Evolutionary conservation across 129 eudicot species (phyloP).

Genomic region (Escallonia rubra): DNA sequence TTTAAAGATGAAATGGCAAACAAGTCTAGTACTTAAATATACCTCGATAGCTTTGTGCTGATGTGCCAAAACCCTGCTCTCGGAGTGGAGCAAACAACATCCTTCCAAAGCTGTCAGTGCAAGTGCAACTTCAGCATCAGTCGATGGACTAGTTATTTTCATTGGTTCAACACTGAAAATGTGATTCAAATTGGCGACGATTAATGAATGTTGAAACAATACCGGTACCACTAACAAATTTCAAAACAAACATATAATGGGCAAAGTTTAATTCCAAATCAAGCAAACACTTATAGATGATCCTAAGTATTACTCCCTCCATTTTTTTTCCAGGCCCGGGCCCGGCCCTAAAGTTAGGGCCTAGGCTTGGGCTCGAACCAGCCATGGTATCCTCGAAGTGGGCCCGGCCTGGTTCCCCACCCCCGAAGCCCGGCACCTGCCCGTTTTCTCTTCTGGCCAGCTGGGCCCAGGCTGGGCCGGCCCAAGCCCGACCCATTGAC

Average conservation of each 20-base stretch:
- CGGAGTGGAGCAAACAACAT: constrained; percentile 78
- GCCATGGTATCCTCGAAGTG: no score
- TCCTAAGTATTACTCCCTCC: no score
- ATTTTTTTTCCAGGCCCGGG: no score
- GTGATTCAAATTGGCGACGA: constrained; percentile 54
- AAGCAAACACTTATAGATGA: neutral
- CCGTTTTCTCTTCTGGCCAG: no score
- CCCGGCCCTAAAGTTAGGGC: no score
- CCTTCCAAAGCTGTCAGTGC: constrained; percentile 96
- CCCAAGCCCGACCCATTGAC: no score
- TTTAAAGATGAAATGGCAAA: neutral
- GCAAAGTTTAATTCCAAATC: constrained; percentile 4
- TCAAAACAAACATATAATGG: constrained; percentile 3
- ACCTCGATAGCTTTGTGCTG: constrained; percentile 75
- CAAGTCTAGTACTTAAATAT: neutral
- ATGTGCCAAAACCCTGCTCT: constrained; percentile 74
- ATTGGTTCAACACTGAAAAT: constrained; percentile 75
- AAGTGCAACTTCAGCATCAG: constrained; percentile 91
- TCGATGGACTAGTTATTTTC: constrained; percentile 65
- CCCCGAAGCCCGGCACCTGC: no score
- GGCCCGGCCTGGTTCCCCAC: no score
- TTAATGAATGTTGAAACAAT: constrained; percentile 69
- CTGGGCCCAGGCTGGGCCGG: no score
- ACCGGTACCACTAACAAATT: constrained; percentile 61
- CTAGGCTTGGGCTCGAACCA: no score